Conservation (phyloP, 2,329 filamentous ascomycete genomes). For the Thielaviopsis musarum region DNA sequence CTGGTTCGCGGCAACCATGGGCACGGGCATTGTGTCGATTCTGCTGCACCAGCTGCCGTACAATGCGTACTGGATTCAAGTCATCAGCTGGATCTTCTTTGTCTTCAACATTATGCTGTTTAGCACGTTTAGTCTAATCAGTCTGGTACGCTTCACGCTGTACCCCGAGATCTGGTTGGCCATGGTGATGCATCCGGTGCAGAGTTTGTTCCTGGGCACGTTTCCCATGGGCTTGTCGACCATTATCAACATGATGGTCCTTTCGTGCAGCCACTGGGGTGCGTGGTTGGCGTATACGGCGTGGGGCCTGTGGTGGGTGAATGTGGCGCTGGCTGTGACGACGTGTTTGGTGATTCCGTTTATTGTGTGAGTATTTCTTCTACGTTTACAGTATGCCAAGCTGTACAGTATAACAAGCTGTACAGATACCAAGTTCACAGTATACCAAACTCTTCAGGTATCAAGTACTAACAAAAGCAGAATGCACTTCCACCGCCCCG, state of each 20-base stretch:
- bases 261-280: conserved; percentile 47
- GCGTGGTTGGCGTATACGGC: conserved; percentile 35
- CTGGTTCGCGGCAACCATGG: conserved; percentile 48
- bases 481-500: conserved; percentile 27
- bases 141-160: conserved; percentile 41
- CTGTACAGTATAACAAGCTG: too few species aligned
- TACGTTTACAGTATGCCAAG: too few species aligned
- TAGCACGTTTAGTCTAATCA: conserved; percentile 33
- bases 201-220: conserved; percentile 52
- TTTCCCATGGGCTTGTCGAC: conserved; percentile 54
- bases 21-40: conserved; percentile 49
- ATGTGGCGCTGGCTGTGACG: conserved; percentile 33
- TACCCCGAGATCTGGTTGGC: conserved; percentile 49
- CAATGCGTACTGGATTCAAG: conserved; percentile 38
- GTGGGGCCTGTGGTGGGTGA: conserved; percentile 43
- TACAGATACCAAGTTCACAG: too few species aligned
- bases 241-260: conserved; percentile 47
- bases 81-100: conserved; percentile 44
- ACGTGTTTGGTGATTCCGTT: conserved; percentile 40
- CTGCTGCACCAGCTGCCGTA: conserved; percentile 46
- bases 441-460: too few species aligned
- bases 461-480: too few species aligned
- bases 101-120: conserved; percentile 43
- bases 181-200: conserved; percentile 49
- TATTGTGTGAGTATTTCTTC: conserved; percentile 31